These are phyloP conservation scores for Eutrema salsugineum DNA, from an alignment of 441 rosid species.

Conservation along the genomic window DNA sequence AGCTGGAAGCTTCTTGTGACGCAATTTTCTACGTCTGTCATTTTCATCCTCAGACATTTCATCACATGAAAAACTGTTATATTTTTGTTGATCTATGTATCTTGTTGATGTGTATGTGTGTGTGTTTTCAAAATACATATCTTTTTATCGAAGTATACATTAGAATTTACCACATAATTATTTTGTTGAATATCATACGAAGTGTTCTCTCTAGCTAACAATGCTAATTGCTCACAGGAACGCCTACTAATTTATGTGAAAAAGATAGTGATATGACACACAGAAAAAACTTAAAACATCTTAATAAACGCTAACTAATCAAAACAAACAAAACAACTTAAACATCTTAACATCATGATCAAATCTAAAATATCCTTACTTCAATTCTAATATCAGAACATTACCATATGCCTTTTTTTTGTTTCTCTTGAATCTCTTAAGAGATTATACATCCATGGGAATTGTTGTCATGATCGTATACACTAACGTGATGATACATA, in stretches of 20 bases:
- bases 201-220: neutral
- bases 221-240: neutral
- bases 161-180: neutral
- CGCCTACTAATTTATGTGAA: too few relatives aligned
- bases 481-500: neutral
- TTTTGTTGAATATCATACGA: neutral
- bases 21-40: neutral
- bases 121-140: neutral
- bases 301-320: neutral
- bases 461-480: neutral
- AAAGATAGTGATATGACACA: neutral
- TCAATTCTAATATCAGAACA: neutral
- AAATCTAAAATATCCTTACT: neutral
- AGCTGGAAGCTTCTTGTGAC: neutral
- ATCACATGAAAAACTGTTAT: neutral
- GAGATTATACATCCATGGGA: slow-evolving; percentile 8
- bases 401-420: neutral
- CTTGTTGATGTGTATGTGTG: too few relatives aligned
- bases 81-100: too few relatives aligned
- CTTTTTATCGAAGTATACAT: neutral
- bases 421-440: neutral
- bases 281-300: too few relatives aligned
- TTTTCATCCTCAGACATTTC: slow-evolving; percentile 1
- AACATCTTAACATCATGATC: neutral
- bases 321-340: neutral